Evolutionary conservation across 2,329 filamentous ascomycete genomes (phyloP).

Genomic region (Cordyceps javanica): DNA sequence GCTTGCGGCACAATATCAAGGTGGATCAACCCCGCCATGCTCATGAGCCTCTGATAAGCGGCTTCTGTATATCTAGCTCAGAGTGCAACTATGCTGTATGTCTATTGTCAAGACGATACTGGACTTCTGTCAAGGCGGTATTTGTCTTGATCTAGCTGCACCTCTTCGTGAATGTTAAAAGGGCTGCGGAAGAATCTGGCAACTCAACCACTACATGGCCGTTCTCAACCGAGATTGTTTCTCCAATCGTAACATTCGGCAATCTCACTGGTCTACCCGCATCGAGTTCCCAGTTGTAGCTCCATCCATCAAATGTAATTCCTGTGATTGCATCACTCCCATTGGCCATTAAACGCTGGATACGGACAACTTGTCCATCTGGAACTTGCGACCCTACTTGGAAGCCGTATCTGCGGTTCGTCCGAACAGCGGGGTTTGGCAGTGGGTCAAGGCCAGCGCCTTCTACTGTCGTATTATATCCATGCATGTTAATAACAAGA

Average conservation of each 20-base stretch:
- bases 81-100: neutral
- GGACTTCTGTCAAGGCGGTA: neutral
- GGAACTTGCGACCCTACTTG: conserved; percentile 31
- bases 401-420: conserved; percentile 29
- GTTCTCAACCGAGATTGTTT: conserved; percentile 23
- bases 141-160: neutral
- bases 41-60: conserved; percentile 10
- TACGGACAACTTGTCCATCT: conserved; percentile 21
- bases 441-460: conserved; percentile 25
- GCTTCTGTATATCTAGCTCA: neutral
- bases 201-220: conserved; percentile 34
- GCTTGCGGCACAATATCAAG: neutral
- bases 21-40: conserved; percentile 10
- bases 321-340: conserved; percentile 58
- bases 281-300: neutral
- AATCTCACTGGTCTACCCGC: neutral
- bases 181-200: conserved; percentile 35
- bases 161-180: conserved; percentile 26
- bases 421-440: conserved; percentile 24
- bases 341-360: conserved; percentile 51
- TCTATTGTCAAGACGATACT: neutral
- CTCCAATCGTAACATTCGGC: neutral
- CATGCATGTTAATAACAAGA: conserved; percentile 50
- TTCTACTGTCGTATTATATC: conserved; percentile 51
- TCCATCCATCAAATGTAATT: conserved; percentile 52